Evolutionary conservation across 768 basidiomycete genomes (phyloP), one percentile per base, ranked within the genome.

Genomic region (Mycena polygramma): DNA sequence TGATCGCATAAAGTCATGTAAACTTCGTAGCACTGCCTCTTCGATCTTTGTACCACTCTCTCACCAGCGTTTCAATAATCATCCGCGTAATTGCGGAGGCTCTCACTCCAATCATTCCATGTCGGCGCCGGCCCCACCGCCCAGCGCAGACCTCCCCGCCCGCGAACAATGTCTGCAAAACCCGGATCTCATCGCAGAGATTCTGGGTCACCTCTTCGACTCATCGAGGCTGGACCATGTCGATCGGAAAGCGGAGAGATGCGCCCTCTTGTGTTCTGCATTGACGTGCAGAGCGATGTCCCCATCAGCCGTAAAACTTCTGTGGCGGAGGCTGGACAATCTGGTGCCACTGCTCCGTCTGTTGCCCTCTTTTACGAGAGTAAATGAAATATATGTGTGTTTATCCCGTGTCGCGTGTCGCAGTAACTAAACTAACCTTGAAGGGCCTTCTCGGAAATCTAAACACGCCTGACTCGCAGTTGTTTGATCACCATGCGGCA

Each of bases 281-380:
- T 41, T 46, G 36, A 66, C 55, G 2, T 66, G 55, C 55, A 57
- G 30, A 41, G 9, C 3, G 15, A n/a, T 66, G 4, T 49, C 22
- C 0, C 35, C 43, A 9, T 39, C 64, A 15, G 64, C 64, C 9
- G 36, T 58, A 6, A 57, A 30, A 41, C 49, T 39, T 19, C 19
- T 66, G 36, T 66, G 64, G 64, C 43, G 64, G 17, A 57, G 46
- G 30, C 39, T 66, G 20, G 64, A 66, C 19, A 66, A 66, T 24
- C 30, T 57, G 14, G 22, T 57, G n/a, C 55, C 64, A 4, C 45
- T 66, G 22, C 55, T 66, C 4, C 22, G 5, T 9, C 46, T 66
- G 3, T 10, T 66, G 30, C 55, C 64, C 19, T 57, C 55, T 11
- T 66, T 66, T 20, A 51, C 35, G 8, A 26, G n/a, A 14, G 19